These are phyloP conservation scores for Aspergillus proliferans DNA, from an alignment of 2,329 filamentous ascomycete genomes.

Conservation along the genomic window DNA sequence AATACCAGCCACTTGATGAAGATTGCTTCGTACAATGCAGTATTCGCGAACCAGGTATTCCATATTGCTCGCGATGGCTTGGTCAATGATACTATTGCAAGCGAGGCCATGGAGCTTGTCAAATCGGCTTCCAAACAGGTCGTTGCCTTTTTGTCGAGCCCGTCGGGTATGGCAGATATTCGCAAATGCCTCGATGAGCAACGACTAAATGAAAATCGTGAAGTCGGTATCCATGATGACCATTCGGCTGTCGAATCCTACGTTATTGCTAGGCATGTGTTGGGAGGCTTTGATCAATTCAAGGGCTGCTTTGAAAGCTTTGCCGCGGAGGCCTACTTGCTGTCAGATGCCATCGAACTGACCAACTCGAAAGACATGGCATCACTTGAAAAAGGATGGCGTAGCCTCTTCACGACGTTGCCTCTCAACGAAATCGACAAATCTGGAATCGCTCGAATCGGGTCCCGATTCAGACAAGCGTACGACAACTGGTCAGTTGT, in stretches of 20 bases:
- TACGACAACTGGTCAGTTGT: conserved; percentile 48
- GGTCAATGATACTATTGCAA: conserved; percentile 15
- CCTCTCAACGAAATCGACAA: conserved; percentile 50
- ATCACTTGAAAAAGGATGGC: conserved; percentile 34
- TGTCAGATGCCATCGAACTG: conserved; percentile 29
- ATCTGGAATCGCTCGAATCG: conserved; percentile 41
- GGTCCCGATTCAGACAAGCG: conserved; percentile 33
- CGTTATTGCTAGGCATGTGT: conserved; percentile 42
- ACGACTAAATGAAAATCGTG: conserved; percentile 34
- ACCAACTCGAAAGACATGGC: conserved; percentile 27
- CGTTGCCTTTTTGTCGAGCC: conserved; percentile 27
- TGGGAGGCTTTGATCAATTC: conserved; percentile 26
- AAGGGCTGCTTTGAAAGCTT: conserved; percentile 40
- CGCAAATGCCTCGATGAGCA: conserved; percentile 42
- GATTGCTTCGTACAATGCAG: conserved; percentile 26
- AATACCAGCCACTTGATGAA: conserved; percentile 15
- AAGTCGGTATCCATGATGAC: conserved; percentile 44
- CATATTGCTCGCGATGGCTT: conserved; percentile 33
- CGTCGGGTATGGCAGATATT: conserved; percentile 31
- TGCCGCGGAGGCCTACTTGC: conserved; percentile 29
- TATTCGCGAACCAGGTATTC: conserved; percentile 34
- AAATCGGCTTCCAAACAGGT: conserved; percentile 30
- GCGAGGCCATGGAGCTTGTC: conserved; percentile 25
- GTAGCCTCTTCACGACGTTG: conserved; percentile 46
- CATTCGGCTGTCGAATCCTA: conserved; percentile 41